Conservation (phyloP, 345 rosid species). For the Heritiera littoralis region DNA sequence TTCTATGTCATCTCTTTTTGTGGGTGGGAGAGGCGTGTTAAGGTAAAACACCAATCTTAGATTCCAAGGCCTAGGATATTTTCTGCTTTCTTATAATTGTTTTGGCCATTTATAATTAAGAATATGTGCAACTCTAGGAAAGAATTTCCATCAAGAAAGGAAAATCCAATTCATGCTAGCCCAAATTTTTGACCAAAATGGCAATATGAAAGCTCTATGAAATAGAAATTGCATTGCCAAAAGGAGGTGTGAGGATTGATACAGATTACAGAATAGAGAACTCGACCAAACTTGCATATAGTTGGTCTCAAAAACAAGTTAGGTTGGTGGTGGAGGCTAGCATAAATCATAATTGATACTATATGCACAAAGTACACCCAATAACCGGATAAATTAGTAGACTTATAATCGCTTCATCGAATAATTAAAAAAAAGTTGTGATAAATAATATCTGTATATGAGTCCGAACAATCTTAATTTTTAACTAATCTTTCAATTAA, state of each 20-base stretch:
- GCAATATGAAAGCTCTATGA: slow-evolving; percentile 15
- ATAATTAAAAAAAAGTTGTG: too few species aligned
- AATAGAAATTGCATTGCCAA: background rate
- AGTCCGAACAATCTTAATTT: too few species aligned
- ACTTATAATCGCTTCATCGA: too few species aligned
- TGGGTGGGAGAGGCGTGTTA: background rate
- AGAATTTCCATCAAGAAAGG: slow-evolving; percentile 15
- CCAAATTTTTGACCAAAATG: slow-evolving; percentile 23
- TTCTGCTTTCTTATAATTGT: background rate
- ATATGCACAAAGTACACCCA: too few species aligned
- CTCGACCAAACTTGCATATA: background rate
- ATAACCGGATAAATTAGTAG: too few species aligned
- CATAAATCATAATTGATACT: too few species aligned
- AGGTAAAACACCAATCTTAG: slow-evolving; percentile 7
- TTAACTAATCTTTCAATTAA: too few species aligned
- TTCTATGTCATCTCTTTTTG: slow-evolving; percentile 19
- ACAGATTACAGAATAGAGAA: background rate
- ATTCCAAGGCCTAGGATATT: background rate
- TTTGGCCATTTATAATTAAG: background rate
- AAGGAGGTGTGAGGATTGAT: background rate
- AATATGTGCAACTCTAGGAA: background rate
- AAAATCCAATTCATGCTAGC: background rate
- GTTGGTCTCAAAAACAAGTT: too few species aligned
- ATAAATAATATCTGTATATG: background rate
- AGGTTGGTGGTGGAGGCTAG: too few species aligned